These are phyloP conservation scores for Gautieria morchelliformis DNA, from an alignment of 768 basidiomycete genomes.

Conservation along the genomic window DNA sequence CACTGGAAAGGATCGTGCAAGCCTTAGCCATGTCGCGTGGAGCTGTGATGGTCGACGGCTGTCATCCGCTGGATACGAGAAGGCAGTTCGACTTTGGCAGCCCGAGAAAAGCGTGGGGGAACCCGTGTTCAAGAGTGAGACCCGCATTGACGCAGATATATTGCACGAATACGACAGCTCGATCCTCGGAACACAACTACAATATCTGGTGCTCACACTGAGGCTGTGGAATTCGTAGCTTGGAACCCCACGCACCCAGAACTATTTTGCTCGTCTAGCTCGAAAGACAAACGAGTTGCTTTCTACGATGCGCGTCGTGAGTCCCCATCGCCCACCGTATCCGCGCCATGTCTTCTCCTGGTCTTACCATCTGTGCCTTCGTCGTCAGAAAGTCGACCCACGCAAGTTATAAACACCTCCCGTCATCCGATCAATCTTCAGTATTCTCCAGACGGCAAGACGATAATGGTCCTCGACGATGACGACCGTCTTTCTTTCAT, in stretches of 20 bases:
- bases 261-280: conserved; percentile 70
- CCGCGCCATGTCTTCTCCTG: background rate
- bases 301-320: conserved; percentile 83
- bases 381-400: conserved; percentile 53
- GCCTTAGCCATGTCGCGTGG: conserved; percentile 71
- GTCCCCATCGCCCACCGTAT: conserved; percentile 15
- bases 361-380: background rate
- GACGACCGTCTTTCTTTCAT: conserved; percentile 55
- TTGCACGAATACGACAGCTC: conserved; percentile 37
- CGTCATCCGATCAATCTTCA: conserved; percentile 52
- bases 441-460: conserved; percentile 67
- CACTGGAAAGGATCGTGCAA: conserved; percentile 4
- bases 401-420: conserved; percentile 51
- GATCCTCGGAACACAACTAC: conserved; percentile 56
- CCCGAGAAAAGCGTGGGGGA: conserved; percentile 66
- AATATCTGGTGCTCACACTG: conserved; percentile 63
- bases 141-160: background rate
- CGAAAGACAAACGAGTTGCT: conserved; percentile 62
- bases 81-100: conserved; percentile 63
- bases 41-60: conserved; percentile 76
- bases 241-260: conserved; percentile 86
- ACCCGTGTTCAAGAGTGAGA: background rate
- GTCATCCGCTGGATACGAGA: conserved; percentile 77
- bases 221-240: conserved; percentile 73
- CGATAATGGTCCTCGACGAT: conserved; percentile 52